These are phyloP conservation scores for Clohesyomyces aquaticus DNA, from an alignment of 495 filamentous ascomycete species.

Conservation along the genomic window DNA sequence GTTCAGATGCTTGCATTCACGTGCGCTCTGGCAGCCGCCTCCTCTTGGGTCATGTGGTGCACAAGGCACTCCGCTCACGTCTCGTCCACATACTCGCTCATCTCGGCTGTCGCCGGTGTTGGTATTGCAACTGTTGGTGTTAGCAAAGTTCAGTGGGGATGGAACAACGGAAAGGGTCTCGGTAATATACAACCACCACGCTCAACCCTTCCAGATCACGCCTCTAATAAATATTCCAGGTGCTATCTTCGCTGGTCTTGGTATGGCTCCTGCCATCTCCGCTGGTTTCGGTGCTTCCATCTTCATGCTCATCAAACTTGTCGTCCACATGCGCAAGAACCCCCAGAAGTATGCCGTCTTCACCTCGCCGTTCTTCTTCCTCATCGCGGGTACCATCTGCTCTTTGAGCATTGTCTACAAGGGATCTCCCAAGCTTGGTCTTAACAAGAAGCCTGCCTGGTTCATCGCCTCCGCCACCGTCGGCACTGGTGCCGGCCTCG, in stretches of 20 bases:
- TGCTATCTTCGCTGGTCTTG: constrained; percentile 62
- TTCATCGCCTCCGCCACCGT: constrained; percentile 62
- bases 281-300: constrained; percentile 60
- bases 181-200: too few relatives aligned
- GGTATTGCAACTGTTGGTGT: constrained; percentile 64
- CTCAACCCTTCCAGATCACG: too few relatives aligned
- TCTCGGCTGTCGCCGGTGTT: constrained; percentile 63
- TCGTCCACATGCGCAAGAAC: constrained; percentile 61
- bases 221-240: too few relatives aligned
- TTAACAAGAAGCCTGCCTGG: constrained; percentile 60
- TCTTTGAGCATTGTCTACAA: constrained; percentile 68
- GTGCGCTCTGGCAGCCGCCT: constrained; percentile 62
- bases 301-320: constrained; percentile 64
- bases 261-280: constrained; percentile 63
- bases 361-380: constrained; percentile 60
- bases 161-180: constrained; percentile 58
- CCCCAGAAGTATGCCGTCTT: constrained; percentile 62
- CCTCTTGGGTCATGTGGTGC: constrained; percentile 65
- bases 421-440: constrained; percentile 60
- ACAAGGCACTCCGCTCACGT: constrained; percentile 64
- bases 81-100: constrained; percentile 66
- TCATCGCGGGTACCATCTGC: constrained; percentile 57
- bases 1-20: constrained; percentile 57
- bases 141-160: constrained; percentile 63
- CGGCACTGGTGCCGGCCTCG: constrained; percentile 57